phyloP scores from a whole-genome alignment of 768 basidiomycete genomes.

The Mycena galericulata region DNA sequence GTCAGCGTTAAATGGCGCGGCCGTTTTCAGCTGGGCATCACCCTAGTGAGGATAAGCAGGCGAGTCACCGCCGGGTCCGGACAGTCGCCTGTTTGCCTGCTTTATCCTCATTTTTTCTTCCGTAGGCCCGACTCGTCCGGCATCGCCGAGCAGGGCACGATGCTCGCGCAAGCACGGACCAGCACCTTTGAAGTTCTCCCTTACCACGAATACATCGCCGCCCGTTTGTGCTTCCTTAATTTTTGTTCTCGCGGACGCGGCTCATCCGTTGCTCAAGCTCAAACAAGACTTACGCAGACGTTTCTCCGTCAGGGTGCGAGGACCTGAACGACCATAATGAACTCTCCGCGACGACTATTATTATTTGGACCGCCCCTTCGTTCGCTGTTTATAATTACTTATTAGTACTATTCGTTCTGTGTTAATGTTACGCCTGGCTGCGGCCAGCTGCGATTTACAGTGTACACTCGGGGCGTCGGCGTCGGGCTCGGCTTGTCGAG shows the following conservation, averaged over 20 bases:
- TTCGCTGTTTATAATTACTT: conserved; percentile 29
- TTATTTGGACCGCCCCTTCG: conserved; percentile 24
- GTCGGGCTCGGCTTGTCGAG: too few species aligned
- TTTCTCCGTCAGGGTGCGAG: conserved; percentile 68
- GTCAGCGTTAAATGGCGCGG: conserved; percentile 87
- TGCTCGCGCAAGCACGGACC: conserved; percentile 80
- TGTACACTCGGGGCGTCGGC: background rate
- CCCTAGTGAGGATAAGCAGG: conserved; percentile 81
- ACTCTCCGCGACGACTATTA: conserved; percentile 2
- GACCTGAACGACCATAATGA: conserved; percentile 4
- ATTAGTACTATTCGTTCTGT: conserved; percentile 30
- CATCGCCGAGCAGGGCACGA: conserved; percentile 68
- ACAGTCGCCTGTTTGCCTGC: conserved; percentile 23
- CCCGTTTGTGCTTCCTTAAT: conserved; percentile 65
- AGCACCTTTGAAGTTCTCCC: conserved; percentile 83
- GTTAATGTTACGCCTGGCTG: conserved; percentile 28
- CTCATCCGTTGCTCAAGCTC: conserved; percentile 47
- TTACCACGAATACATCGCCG: conserved; percentile 80
- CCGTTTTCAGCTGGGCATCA: conserved; percentile 79
- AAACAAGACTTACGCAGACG: conserved; percentile 62
- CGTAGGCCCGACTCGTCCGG: conserved; percentile 63
- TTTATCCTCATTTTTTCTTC: conserved; percentile 34
- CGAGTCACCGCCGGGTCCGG: conserved; percentile 53
- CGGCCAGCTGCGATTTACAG: conserved; percentile 26
- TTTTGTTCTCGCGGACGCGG: conserved; percentile 23